Percentiles rank a stretch among this genome's conserved stretches.
phyloP scores from a whole-genome alignment of 441 rosid genomes.

The Isatis lusitanica region DNA sequence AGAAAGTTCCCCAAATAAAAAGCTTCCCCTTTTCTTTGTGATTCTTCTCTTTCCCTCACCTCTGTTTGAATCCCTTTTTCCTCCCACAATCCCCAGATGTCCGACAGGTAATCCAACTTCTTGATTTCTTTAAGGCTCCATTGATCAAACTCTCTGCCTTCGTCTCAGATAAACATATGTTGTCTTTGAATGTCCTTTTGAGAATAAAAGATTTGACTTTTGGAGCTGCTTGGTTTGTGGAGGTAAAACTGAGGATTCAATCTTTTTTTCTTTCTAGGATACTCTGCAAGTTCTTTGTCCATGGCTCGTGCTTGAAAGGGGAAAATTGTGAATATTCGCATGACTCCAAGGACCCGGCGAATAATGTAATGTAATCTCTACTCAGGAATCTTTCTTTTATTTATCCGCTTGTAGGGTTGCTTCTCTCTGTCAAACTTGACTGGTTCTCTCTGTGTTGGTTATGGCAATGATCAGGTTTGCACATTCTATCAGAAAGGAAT shows the following conservation, averaged over 20 bases:
- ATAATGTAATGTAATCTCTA: constrained; percentile 52
- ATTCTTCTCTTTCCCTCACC: constrained; percentile 21
- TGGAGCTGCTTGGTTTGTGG: background rate
- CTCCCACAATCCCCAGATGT: constrained; percentile 29
- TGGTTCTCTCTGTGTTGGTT: constrained; percentile 17
- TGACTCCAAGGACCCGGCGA: constrained; percentile 67
- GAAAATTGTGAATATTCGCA: constrained; percentile 93
- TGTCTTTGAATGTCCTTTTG: background rate
- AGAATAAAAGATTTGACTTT: background rate
- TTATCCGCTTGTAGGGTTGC: background rate
- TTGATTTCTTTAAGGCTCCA: background rate
- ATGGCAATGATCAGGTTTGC: constrained; percentile 57
- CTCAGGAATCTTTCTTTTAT: background rate
- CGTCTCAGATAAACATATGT: background rate
- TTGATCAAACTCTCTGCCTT: background rate
- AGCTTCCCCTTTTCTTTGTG: background rate
- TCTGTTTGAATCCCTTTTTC: background rate
- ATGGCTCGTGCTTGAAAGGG: constrained; percentile 93
- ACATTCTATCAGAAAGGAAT: constrained; percentile 88
- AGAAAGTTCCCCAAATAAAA: constrained; percentile 18
- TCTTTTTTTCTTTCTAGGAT: constrained; percentile 41
- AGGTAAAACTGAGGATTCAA: background rate
- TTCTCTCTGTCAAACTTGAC: background rate
- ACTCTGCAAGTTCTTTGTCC: constrained; percentile 90
- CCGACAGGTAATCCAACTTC: constrained; percentile 29